A percentile compares a stretch with the other conserved stretches of the same genome.
These are phyloP conservation scores for Phialophora expanda DNA, from an alignment of 2,329 filamentous ascomycete species.

Conservation along the genomic window DNA sequence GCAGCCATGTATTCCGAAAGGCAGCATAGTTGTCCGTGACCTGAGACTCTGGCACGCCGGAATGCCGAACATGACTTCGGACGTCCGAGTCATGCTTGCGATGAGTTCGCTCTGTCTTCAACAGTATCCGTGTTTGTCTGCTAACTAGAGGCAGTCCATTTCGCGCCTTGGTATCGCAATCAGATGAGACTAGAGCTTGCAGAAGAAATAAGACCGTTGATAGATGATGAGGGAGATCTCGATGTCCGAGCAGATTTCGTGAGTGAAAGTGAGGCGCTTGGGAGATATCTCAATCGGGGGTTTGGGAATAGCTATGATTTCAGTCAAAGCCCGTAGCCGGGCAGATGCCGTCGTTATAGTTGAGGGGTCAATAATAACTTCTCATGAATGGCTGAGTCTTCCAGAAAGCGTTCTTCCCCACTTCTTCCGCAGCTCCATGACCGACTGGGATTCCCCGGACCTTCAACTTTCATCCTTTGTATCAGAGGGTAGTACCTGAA, in stretches of 20 bases:
- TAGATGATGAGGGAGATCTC: slow-evolving; percentile 53
- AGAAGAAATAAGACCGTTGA: slow-evolving; percentile 54
- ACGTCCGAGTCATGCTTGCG: slow-evolving; percentile 55
- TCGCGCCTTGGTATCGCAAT: slow-evolving; percentile 57
- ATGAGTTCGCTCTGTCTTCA: slow-evolving; percentile 38
- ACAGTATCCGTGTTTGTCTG: not conserved
- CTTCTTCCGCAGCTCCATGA: too few relatives aligned
- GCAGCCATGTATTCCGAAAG: slow-evolving; percentile 52
- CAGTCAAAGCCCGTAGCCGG: slow-evolving; percentile 48
- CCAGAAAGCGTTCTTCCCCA: too few relatives aligned
- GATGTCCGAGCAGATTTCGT: slow-evolving; percentile 60
- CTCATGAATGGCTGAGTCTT: too few relatives aligned
- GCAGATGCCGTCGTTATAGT: not conserved
- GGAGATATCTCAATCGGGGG: slow-evolving; percentile 59
- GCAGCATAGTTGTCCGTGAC: slow-evolving; percentile 54
- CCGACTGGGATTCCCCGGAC: too few relatives aligned
- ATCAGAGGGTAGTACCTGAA: too few relatives aligned
- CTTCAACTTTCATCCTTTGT: too few relatives aligned
- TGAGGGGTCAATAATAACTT: not conserved
- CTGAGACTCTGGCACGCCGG: slow-evolving; percentile 58
- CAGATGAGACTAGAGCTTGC: slow-evolving; percentile 62
- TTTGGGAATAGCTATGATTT: slow-evolving; percentile 70
- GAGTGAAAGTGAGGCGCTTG: slow-evolving; percentile 49
- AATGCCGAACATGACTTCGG: slow-evolving; percentile 53
- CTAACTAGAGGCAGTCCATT: slow-evolving; percentile 42